A percentile compares a stretch with the other conserved stretches of the same genome.
These are phyloP conservation scores for Sclerotinia borealis DNA, from an alignment of 2,329 filamentous ascomycete genomes.

Conservation along the genomic window DNA sequence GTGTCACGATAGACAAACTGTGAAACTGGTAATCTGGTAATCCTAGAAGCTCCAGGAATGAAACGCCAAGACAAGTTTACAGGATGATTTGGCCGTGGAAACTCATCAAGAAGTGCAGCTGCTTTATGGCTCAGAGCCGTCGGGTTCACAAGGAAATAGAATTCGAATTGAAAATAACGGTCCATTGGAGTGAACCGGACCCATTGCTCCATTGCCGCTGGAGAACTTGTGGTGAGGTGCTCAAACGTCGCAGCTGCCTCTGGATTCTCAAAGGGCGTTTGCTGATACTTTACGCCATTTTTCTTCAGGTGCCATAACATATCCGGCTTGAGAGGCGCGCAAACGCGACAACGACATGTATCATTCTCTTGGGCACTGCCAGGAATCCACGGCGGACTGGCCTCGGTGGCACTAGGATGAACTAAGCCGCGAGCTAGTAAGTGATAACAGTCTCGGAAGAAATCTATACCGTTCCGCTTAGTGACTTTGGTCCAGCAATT, in stretches of 20 bases:
- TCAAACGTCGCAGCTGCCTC: conserved; percentile 46
- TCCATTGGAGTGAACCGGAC: conserved; percentile 31
- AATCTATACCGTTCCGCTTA: neutral
- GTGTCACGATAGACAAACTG: conserved; percentile 12
- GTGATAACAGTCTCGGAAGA: neutral
- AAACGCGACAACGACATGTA: neutral
- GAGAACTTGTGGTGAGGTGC: conserved; percentile 42
- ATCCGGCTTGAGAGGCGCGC: neutral
- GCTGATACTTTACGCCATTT: conserved; percentile 16
- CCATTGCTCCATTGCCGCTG: conserved; percentile 36
- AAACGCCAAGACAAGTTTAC: conserved; percentile 41
- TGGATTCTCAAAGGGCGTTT: conserved; percentile 45
- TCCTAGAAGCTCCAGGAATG: conserved; percentile 38
- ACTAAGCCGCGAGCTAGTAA: neutral
- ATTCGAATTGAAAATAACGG: conserved; percentile 29
- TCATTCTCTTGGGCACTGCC: neutral
- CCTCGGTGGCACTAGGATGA: neutral
- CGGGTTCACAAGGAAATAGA: conserved; percentile 39
- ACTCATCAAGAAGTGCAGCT: conserved; percentile 13
- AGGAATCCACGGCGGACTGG: neutral
- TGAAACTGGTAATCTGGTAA: conserved; percentile 19
- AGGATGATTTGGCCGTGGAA: neutral
- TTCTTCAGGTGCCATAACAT: neutral
- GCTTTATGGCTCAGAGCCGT: conserved; percentile 40
- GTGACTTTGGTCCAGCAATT: neutral